A percentile compares a stretch with the other conserved stretches of the same genome.
Evolutionary conservation across 2,329 filamentous ascomycete genomes (phyloP).

Genomic region (Rosellinia necatrix): DNA sequence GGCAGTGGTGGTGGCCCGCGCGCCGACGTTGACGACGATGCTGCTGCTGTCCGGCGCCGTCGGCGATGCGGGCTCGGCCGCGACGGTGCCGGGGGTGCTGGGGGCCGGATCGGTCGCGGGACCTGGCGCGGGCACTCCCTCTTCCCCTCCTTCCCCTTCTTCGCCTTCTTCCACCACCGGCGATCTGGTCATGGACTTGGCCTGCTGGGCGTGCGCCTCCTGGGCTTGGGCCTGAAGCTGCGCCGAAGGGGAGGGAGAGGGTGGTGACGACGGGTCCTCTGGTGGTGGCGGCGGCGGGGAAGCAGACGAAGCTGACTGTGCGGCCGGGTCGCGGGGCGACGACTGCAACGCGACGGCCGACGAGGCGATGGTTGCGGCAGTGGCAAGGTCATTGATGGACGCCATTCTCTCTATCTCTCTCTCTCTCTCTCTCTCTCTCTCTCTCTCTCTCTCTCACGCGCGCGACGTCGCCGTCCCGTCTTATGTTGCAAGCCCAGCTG

Average conservation of each 20-base stretch:
- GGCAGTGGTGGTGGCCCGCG: not conserved
- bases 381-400: constrained; percentile 56
- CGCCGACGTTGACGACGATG: constrained; percentile 17
- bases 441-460: not conserved
- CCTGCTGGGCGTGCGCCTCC: constrained; percentile 23
- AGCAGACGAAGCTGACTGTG: constrained; percentile 20
- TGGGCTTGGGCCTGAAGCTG: constrained; percentile 28
- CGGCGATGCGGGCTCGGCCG: constrained; percentile 4
- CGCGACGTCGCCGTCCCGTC: not conserved
- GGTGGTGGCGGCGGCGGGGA: constrained; percentile 3
- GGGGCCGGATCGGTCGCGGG: constrained; percentile 14
- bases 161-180: constrained; percentile 11
- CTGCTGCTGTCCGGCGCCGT: constrained; percentile 19
- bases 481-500: constrained; percentile 14
- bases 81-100: constrained; percentile 7
- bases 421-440: not conserved
- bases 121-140: too few species aligned
- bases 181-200: constrained; percentile 14
- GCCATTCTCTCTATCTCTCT: constrained; percentile 39
- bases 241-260: constrained; percentile 25
- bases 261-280: constrained; percentile 4
- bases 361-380: constrained; percentile 52
- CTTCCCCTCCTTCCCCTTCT: too few species aligned
- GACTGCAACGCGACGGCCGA: constrained; percentile 40
- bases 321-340: constrained; percentile 25